Percentiles rank a stretch among this genome's conserved stretches.
These are phyloP conservation scores for Erodium maritimum DNA, from an alignment of 345 rosid species.

Conservation along the genomic window DNA sequence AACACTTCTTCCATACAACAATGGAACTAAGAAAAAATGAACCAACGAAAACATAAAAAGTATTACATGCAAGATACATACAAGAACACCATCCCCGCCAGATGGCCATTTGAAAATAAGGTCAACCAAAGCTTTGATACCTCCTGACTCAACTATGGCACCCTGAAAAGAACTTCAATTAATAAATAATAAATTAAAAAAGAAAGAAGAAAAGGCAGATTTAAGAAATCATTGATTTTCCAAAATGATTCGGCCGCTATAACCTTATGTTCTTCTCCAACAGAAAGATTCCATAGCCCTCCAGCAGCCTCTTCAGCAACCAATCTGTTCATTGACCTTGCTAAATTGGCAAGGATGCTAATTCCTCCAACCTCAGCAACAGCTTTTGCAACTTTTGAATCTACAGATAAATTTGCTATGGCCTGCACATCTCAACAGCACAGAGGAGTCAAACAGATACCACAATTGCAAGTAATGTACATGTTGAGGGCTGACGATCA, in stretches of 20 bases:
- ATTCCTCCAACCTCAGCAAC: slow-evolving; percentile 85
- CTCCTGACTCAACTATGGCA: slow-evolving; percentile 74
- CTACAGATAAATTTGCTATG: slow-evolving; percentile 76
- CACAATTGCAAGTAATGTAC: background rate
- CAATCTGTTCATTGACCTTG: slow-evolving; percentile 67
- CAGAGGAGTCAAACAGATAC: background rate
- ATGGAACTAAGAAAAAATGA: background rate
- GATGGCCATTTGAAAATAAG: slow-evolving; percentile 71
- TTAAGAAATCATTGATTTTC: background rate
- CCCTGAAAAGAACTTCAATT: slow-evolving; percentile 25
- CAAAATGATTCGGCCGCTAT: background rate
- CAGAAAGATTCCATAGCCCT: slow-evolving; percentile 84
- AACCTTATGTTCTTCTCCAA: slow-evolving; percentile 89
- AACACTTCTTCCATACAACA: background rate
- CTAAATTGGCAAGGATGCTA: slow-evolving; percentile 47
- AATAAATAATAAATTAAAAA: background rate
- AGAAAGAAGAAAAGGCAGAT: background rate
- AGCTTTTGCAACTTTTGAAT: slow-evolving; percentile 68
- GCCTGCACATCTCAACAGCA: slow-evolving; percentile 32
- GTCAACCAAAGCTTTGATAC: slow-evolving; percentile 63
- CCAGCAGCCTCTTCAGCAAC: slow-evolving; percentile 91
- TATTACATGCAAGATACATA: slow-evolving; percentile 7
- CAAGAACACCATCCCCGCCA: slow-evolving; percentile 76
- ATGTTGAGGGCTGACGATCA: background rate
- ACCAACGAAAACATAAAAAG: background rate